Conservation (phyloP, 2,329 filamentous ascomycete species). For the Ceratocystis destructans region DNA sequence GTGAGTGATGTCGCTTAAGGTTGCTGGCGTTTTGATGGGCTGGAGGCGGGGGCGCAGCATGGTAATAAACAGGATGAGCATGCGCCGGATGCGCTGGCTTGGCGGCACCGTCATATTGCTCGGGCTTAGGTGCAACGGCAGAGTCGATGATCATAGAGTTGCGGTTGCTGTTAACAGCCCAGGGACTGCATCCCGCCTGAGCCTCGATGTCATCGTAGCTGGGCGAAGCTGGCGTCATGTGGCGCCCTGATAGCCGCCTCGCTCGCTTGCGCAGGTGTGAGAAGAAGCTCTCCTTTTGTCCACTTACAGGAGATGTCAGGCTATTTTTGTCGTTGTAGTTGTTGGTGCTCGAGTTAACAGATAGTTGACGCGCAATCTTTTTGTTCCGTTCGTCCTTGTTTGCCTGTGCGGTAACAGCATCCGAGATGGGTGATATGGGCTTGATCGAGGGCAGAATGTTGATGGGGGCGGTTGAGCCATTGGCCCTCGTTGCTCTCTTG, state of each 20-base stretch:
- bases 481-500: constrained; percentile 91
- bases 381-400: constrained; percentile 50
- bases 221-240: constrained; percentile 67
- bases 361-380: constrained; percentile 91
- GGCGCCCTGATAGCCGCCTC: constrained; percentile 78
- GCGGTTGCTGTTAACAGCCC: constrained; percentile 56
- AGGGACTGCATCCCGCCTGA: constrained; percentile 82
- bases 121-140: constrained; percentile 38
- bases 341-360: constrained; percentile 80
- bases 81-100: constrained; percentile 28
- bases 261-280: constrained; percentile 91
- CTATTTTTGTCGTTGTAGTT: constrained; percentile 74
- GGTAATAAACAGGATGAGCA: constrained; percentile 35
- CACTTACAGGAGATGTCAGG: constrained; percentile 60
- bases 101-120: constrained; percentile 47
- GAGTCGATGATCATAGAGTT: constrained; percentile 68
- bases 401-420: constrained; percentile 80
- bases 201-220: constrained; percentile 78
- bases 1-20: constrained; percentile 52
- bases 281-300: constrained; percentile 92
- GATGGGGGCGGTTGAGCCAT: constrained; percentile 75
- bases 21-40: constrained; percentile 39
- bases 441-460: constrained; percentile 88
- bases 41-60: constrained; percentile 36
- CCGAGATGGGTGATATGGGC: constrained; percentile 91